phyloP scores from a whole-genome alignment of 1,284 basidiomycete species.

The Blastosporella zonata region DNA sequence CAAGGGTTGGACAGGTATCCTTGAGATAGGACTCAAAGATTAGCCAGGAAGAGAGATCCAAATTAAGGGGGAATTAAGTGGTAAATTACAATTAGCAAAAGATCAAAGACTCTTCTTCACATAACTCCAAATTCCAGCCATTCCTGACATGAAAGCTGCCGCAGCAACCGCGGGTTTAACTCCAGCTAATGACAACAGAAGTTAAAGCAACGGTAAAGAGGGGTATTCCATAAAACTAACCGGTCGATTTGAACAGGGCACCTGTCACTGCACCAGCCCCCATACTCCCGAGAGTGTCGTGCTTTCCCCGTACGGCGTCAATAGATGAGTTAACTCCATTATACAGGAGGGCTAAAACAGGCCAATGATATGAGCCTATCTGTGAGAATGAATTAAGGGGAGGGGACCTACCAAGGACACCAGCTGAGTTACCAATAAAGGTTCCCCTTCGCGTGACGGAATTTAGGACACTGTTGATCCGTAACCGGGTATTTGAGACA shows the following conservation, averaged over 20 bases:
- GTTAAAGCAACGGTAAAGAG: conserved; percentile 35
- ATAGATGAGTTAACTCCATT: conserved; percentile 95
- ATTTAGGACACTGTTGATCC: conserved; percentile 97
- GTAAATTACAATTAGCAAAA: conserved; percentile 45
- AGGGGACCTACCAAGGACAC: conserved; percentile 82
- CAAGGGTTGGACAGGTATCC: conserved; percentile 32
- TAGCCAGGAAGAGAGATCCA: conserved; percentile 37
- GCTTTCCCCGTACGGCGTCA: conserved; percentile 85
- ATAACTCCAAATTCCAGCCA: conserved; percentile 90
- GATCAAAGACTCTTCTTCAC: conserved; percentile 78
- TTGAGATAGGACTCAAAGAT: conserved; percentile 41
- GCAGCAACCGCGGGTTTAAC: conserved; percentile 86
- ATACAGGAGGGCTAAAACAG: conserved; percentile 82
- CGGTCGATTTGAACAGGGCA: conserved; percentile 90
- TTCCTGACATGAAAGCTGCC: conserved; percentile 83
- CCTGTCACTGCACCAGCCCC: conserved; percentile 90
- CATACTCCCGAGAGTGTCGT: conserved; percentile 91
- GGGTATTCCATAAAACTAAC: conserved; percentile 53
- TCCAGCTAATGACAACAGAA: conserved; percentile 65
- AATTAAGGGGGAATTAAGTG: conserved; percentile 47
- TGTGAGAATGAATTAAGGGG: conserved; percentile 18
- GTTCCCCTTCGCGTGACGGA: conserved; percentile 95
- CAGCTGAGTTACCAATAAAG: conserved; percentile 98
- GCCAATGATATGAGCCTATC: conserved; percentile 24
- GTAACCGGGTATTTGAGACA: conserved; percentile 79